These are phyloP conservation scores for Alternaria atra DNA, from an alignment of 2,329 filamentous ascomycete species.

Conservation along the genomic window DNA sequence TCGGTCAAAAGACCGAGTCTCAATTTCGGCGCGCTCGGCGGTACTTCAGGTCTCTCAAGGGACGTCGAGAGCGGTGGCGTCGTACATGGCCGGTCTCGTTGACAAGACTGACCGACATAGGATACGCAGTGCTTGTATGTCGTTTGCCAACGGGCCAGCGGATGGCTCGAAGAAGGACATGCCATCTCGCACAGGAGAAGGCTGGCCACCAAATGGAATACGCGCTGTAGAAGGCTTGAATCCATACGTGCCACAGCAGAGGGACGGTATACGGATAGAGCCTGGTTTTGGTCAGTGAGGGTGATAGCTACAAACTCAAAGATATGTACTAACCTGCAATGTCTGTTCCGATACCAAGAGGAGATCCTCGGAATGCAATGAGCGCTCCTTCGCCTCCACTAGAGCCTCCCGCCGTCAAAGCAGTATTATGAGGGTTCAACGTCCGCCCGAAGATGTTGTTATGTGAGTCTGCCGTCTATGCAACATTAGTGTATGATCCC, in stretches of 20 bases:
- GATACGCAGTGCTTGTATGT: not conserved
- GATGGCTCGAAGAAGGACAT: conserved; percentile 7
- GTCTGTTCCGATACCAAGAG: conserved; percentile 68
- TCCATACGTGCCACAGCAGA: conserved; percentile 62
- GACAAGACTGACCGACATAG: conserved; percentile 9
- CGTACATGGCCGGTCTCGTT: conserved; percentile 6
- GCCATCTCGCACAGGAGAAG: not conserved
- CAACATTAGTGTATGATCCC: not conserved
- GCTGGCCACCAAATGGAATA: conserved; percentile 52
- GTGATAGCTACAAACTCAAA: not conserved
- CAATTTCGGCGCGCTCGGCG: not conserved
- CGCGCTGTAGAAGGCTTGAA: conserved; percentile 62
- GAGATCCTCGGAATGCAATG: conserved; percentile 65
- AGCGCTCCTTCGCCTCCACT: conserved; percentile 72
- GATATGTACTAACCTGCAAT: conserved; percentile 50
- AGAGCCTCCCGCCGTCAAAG: conserved; percentile 67
- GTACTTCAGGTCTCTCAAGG: conserved; percentile 3
- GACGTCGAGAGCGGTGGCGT: conserved; percentile 7
- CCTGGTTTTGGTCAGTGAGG: conserved; percentile 8
- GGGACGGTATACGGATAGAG: conserved; percentile 58
- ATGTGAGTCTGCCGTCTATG: conserved; percentile 64
- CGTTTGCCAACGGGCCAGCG: conserved; percentile 12
- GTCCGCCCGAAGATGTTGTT: conserved; percentile 71
- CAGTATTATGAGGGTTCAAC: conserved; percentile 67
- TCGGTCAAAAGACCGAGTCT: conserved; percentile 11